Conservation (phyloP, 192 early-diverging fungal genomes). For the Backusella australiensis region DNA sequence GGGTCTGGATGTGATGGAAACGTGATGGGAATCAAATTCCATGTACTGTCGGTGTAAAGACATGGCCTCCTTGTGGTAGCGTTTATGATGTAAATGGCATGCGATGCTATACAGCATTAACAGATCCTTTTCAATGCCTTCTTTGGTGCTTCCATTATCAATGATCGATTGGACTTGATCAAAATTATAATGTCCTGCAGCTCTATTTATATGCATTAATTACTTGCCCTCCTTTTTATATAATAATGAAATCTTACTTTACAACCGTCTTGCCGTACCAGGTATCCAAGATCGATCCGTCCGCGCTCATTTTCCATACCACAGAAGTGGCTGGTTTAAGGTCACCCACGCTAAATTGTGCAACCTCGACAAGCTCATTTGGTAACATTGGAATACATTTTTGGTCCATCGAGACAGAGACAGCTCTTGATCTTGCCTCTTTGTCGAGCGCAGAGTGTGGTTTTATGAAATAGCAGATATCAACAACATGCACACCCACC, state of each 20-base stretch:
- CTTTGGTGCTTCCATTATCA: conserved; percentile 8
- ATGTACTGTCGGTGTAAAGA: conserved; percentile 86
- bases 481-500: conserved; percentile 85
- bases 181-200: conserved; percentile 70
- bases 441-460: conserved; percentile 88
- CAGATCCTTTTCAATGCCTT: conserved; percentile 20
- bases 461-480: conserved; percentile 96
- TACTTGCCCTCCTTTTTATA: background rate
- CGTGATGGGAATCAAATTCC: conserved; percentile 56
- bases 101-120: conserved; percentile 53
- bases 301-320: conserved; percentile 91
- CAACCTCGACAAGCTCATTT: conserved; percentile 82
- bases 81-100: conserved; percentile 69
- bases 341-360: conserved; percentile 84
- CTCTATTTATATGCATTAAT: background rate
- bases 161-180: conserved; percentile 7
- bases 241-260: background rate
- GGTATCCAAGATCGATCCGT: conserved; percentile 79
- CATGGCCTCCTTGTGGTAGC: conserved; percentile 78
- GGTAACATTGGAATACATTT: conserved; percentile 97
- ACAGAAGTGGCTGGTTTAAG: conserved; percentile 67
- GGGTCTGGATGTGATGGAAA: background rate
- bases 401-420: conserved; percentile 93
- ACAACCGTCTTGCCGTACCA: conserved; percentile 63
- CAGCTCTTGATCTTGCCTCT: conserved; percentile 88